Evolutionary conservation across 2,329 filamentous ascomycete species (phyloP), one percentile per base, ranked within the genome.

Genomic region (Fusarium sp.): DNA sequence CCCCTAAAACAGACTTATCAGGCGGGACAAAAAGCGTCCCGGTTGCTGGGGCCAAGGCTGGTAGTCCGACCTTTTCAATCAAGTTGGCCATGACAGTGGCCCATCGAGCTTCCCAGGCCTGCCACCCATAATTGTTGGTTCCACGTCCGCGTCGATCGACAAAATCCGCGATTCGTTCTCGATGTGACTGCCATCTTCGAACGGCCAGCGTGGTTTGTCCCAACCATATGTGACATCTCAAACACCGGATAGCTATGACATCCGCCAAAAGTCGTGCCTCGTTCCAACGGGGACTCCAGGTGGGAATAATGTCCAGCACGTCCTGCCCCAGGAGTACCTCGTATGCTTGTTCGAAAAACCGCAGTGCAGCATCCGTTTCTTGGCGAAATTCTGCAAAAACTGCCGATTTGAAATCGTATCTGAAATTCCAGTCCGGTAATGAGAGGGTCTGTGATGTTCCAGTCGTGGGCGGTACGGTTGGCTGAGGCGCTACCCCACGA

Each of bases 361-460:
- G 86, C 70, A 92, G 82, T 1, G 95, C 93, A 19, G 87, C 88
- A 71, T 97, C 94, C 83, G 94, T 91, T 73, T 98, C 95, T 71
- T 96, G 91, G 9, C 95, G 86, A 66, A 96, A 97, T 71, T 98
- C 94, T 25, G 93, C 92, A 71, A 98, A 91, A 0, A 97, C 82
- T 7, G 89, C 94, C 15, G 93, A 83, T 73, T 99, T 99, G 78
- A 96, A 93, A 71, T 99, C 94, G 75, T 97, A 97, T 14, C 94
- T 88, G 49, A 96, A 89, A 70, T 92, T 93, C 95, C 94, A 99
- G 4, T 92, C 93, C 37, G 92, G 88, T 9, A 89, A 80, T 2
- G 93, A 91, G n/a, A 97, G 77, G 0, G 90, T 92, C 70, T 95
- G 91, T 1, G 93, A 96, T 2, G 92, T 96, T 25, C 91, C 92